Evolutionary conservation across 129 eudicot species (phyloP), one percentile per base, ranked within the genome.

Genomic region (Logfia minima): DNA sequence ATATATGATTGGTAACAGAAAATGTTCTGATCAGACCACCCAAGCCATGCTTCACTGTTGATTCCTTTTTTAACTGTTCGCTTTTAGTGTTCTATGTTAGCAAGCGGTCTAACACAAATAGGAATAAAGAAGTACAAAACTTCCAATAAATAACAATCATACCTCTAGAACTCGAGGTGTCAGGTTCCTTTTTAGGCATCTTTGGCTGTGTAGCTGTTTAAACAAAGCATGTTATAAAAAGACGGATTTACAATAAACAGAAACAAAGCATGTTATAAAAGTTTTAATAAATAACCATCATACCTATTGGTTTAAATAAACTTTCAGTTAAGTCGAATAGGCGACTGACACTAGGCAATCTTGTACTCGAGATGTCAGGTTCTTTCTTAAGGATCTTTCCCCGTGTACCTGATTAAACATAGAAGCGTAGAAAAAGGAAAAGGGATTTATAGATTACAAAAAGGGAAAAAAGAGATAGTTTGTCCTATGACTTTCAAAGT

Each of bases 141-240:
- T 45, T 53, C 17, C 16, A 14, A 37, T 18, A 75, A 43, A 18
- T 59, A 32, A 55, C 29, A 1, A 35, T 48, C 52, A 19, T 53
- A 76, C 78, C 37, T 28, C 52, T 59, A 35, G 67, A 48, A 74
- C 14, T 61, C 10, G 18, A 53, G 24, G 69, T n/a, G 32, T 45
- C 65, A 22, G 22, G 63, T 64, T 86, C 87, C 48, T 26, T 72
- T 76, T 83, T 78, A 8, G 29, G 32, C 48, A 14, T 21, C 55
- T 65, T 58, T 26, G 34, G 19, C 11, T 29, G 81, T 64, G 53
- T 73, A 28, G 56, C 84, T 86, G 79, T 39, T 69, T 51, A 80
- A 61, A 18, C 65, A 71, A 13, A 24, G 53, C 75, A 65, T 65
- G 56, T 48, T 51, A 52, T 21, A 66, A 11, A 14, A 4, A 74